Evolutionary conservation across 257 asterid species (phyloP).

Genomic region (Solanum sejunctum): DNA sequence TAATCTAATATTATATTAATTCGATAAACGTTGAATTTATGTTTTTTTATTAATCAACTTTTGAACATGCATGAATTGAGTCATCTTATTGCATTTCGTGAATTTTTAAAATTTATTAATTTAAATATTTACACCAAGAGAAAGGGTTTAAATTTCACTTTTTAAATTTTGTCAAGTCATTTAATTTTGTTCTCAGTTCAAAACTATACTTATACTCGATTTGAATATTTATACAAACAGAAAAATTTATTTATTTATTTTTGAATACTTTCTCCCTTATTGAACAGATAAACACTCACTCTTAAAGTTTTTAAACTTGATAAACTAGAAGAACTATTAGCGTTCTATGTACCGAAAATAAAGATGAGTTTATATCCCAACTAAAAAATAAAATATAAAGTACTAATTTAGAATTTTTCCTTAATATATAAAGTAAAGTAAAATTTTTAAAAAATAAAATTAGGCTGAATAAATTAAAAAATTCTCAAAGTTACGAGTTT

Average conservation of each 20-base stretch:
- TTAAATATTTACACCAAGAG: neutral
- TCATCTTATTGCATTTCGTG: neutral
- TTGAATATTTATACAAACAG: neutral
- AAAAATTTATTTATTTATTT: neutral
- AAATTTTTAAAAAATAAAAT: too few species aligned
- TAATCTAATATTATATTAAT: neutral
- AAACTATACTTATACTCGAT: neutral
- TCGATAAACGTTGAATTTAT: neutral
- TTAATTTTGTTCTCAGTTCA: neutral
- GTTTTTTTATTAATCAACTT: neutral
- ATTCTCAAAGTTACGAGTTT: neutral
- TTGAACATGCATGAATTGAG: neutral
- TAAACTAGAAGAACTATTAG: neutral
- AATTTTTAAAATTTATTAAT: too few species aligned
- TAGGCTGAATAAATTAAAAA: rapidly evolving
- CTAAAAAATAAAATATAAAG: neutral
- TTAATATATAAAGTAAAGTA: neutral
- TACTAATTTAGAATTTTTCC: too few species aligned
- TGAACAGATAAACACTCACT: too few species aligned
- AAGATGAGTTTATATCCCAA: too few species aligned
- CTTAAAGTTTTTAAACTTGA: neutral
- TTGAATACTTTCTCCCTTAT: neutral
- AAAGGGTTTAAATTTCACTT: too few species aligned
- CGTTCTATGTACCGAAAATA: neutral
- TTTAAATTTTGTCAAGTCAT: neutral